Evolutionary conservation across 148 eudicot species (phyloP), one percentile per base, ranked within the genome.

Genomic region (Persicaria tinctoria): DNA sequence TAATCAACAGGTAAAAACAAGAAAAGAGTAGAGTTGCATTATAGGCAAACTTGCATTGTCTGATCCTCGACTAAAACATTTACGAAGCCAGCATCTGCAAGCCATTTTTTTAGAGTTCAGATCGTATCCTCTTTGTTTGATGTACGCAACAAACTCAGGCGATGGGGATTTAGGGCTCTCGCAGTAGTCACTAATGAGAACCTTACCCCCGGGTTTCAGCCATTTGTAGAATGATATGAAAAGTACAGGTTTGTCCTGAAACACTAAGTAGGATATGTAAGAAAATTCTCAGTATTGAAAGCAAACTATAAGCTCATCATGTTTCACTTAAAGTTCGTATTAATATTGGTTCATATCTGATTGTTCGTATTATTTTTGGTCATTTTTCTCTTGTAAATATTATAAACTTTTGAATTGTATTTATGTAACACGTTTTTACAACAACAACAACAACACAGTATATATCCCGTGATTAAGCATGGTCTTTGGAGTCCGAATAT

Each of bases 101-200:
- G 47, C 17, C 38, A 1, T 41, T 23, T 66, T 66, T 38, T 38
- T 0, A 38, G 12, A 66, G 47, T 38, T 66, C 0, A 64, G 93
- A 90, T 96, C 99, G 83, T 96, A 96, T 47, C 99, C 97, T 81
- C 97, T 90, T 84, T 96, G 97, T 81, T 90, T 88, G 57, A 96
- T 96, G 78, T 96, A 96, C 23, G 73, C 88, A 7, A 88, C 87
- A 86, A 96, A 96, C 72, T 90, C 92, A 73, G 82, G 78, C 3
- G 91, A 85, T 6, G 97, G 89, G 68, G 91, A 68, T 70, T 88
- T 90, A 60, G 83, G 86, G 45, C 71, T 87, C 79, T 83, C 89
- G 85, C 99, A 96, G 86, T 92, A 96, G 78, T 96, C 99, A 70
- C 87, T 87, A 6, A 96, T 92, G 14, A 96, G 88, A 75, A 96